Conservation (phyloP, 1,139 yeast genomes). For the Arxiozyma telluris region DNA sequence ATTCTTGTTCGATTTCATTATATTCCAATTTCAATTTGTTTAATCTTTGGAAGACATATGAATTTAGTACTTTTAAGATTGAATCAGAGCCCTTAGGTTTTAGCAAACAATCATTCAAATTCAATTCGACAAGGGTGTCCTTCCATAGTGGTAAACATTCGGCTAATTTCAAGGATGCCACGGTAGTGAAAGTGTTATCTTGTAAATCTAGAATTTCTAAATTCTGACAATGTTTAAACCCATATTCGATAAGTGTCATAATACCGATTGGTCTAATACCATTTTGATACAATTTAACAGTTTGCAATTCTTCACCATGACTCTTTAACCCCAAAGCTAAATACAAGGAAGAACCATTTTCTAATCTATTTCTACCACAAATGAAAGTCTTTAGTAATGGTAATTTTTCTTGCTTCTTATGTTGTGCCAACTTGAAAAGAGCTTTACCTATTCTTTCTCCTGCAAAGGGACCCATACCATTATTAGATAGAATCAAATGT, state of each 20-base stretch:
- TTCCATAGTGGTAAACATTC: conserved; percentile 47
- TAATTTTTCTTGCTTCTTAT: conserved; percentile 41
- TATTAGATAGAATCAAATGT: conserved; percentile 82
- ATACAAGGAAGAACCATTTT: conserved; percentile 79
- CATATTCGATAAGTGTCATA: conserved; percentile 61
- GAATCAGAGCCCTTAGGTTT: conserved; percentile 63
- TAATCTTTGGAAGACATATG: conserved; percentile 38
- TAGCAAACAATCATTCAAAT: conserved; percentile 81
- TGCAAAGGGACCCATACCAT: conserved; percentile 97
- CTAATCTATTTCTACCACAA: conserved; percentile 94
- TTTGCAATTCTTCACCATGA: conserved; percentile 58
- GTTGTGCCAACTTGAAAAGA: conserved; percentile 59
- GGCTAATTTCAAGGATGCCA: conserved; percentile 72
- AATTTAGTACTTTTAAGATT: conserved; percentile 41
- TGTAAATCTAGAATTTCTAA: conserved; percentile 76
- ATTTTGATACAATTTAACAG: conserved; percentile 79
- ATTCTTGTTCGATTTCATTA: conserved; percentile 70
- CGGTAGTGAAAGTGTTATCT: conserved; percentile 86
- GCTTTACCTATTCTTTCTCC: conserved; percentile 91
- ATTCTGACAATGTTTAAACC: conserved; percentile 52
- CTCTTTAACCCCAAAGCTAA: conserved; percentile 69
- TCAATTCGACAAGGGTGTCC: conserved; percentile 56
- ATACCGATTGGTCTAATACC: conserved; percentile 95
- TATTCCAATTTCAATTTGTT: conserved; percentile 68
- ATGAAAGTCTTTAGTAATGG: conserved; percentile 65